Base-by-base conservation (phyloP, 2,329 filamentous ascomycete genomes). In the Cercospora sojina region DNA sequence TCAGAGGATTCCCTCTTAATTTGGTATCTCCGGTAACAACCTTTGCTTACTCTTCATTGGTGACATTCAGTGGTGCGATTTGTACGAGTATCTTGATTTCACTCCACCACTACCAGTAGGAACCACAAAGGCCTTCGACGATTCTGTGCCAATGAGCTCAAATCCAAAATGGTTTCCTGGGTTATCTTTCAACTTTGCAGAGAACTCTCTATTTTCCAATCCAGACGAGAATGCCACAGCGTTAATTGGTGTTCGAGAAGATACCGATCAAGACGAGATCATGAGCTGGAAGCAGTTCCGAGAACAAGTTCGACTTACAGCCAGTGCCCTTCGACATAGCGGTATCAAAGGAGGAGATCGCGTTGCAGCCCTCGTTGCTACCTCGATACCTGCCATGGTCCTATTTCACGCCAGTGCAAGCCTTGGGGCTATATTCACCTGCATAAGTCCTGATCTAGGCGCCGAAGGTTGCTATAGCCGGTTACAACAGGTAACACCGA, bases 361-460 rank as follows among this genome's bases (percentile, higher is more conserved):
- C 20, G 75, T 81, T 2, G 79, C 76, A 35, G 80, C 79, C 2
- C 71, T 82, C 5, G 79, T 82, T 38, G 79, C 79, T 7, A 82
- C 80, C 12, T 81, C 79, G 31, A 75, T 80, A 7, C 80, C 79
- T 75, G 78, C 78, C 0, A 76, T 82, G 67, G 77, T 80, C 0
- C 69, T 82, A 6, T 80, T 81, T 59, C 75, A 82, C 53, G 80
- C 70, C 9, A 74, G 73, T 23, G 79, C 79, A 3, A 77, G 77
- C 16, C 78, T 82, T 25, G 80, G 80, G 5, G 80, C 79, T 4
- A 79, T 82, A 53, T 83, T 80, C 72, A 81, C 80, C 1, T 80
- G 76, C 10, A 81, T 82, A 67, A 75, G 77, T n/a, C 80, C 80
- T 1, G 81, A 82, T 70, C 75, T 82, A 59, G 81, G 81, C 1